Percentiles rank a stretch among this genome's conserved stretches.
Evolutionary conservation across 179 eudicot genomes (phyloP).

Genomic region (Kewa caespitosa): DNA sequence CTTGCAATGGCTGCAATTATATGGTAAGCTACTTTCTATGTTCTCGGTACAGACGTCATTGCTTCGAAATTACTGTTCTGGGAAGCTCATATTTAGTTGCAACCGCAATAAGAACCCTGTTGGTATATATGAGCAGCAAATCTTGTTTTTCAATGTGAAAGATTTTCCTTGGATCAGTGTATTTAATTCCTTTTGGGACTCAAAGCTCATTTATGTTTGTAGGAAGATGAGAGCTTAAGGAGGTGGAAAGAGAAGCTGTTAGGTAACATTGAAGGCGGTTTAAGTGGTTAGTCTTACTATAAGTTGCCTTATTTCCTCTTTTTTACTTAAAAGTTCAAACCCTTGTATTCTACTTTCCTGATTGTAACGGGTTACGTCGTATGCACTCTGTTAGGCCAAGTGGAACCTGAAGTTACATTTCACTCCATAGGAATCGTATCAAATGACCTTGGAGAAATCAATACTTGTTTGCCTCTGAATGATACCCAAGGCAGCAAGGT

Average conservation of each 20-base stretch:
- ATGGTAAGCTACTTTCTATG: too few species aligned
- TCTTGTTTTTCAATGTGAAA: not conserved
- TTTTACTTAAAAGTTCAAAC: not conserved
- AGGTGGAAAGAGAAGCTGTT: constrained; percentile 78
- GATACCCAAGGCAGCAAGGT: constrained; percentile 33
- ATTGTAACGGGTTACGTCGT: not conserved
- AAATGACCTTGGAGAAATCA: constrained; percentile 54
- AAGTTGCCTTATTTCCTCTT: not conserved
- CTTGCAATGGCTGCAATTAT: too few species aligned
- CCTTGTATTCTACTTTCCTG: not conserved
- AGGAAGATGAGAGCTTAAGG: constrained; percentile 73
- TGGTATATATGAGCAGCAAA: not conserved
- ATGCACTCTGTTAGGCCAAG: constrained; percentile 39
- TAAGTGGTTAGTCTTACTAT: constrained; percentile 47
- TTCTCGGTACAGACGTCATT: too few species aligned
- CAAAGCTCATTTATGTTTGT: not conserved
- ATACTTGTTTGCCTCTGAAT: constrained; percentile 41
- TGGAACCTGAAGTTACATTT: constrained; percentile 68
- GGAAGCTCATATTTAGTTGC: not conserved
- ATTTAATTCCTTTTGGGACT: not conserved
- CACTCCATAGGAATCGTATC: constrained; percentile 59
- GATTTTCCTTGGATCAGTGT: not conserved
- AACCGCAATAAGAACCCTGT: not conserved
- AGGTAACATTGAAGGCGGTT: constrained; percentile 51
- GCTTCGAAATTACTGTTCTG: too few species aligned